Percentiles rank a stretch among this genome's conserved stretches.
These are phyloP conservation scores for Pezicula radicicola DNA, from an alignment of 2,329 filamentous ascomycete genomes.

Conservation along the genomic window DNA sequence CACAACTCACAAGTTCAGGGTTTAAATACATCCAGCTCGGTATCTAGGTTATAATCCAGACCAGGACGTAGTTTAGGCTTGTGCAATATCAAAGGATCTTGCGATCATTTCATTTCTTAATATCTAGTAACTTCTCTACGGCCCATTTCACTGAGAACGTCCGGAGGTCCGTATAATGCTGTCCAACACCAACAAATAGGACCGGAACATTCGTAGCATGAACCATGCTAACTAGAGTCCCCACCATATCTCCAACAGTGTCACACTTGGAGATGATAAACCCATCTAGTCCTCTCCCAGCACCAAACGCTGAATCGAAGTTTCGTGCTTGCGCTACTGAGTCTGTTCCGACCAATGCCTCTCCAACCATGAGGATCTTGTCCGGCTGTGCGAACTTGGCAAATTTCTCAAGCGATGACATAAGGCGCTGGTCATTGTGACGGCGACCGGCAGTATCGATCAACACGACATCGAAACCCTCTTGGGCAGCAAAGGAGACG, in stretches of 20 bases:
- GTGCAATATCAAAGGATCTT: neutral
- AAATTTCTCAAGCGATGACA: slow-evolving; percentile 97
- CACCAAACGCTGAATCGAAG: slow-evolving; percentile 91
- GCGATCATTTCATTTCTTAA: slow-evolving; percentile 19
- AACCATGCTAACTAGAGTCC: slow-evolving; percentile 92
- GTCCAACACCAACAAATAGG: slow-evolving; percentile 78
- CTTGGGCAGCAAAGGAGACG: slow-evolving; percentile 71
- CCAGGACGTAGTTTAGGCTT: too few relatives aligned
- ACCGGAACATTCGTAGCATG: slow-evolving; percentile 97
- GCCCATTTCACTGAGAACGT: slow-evolving; percentile 70
- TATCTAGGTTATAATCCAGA: too few relatives aligned
- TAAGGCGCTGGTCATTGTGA: slow-evolving; percentile 93
- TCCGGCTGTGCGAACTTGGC: slow-evolving; percentile 94
- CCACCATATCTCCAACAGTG: slow-evolving; percentile 93
- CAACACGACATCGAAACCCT: slow-evolving; percentile 86
- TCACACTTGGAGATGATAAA: slow-evolving; percentile 99
- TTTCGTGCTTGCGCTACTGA: slow-evolving; percentile 93
- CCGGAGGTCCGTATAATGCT: slow-evolving; percentile 66
- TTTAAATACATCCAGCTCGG: too few relatives aligned
- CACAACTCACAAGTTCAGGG: too few relatives aligned
- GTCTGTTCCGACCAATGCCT: slow-evolving; percentile 88
- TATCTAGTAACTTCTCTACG: slow-evolving; percentile 58
- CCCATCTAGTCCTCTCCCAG: slow-evolving; percentile 77
- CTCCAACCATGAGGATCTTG: slow-evolving; percentile 97
- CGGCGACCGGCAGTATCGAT: slow-evolving; percentile 94